These are phyloP conservation scores for Aspergillus sp. DNA, from an alignment of 2,329 filamentous ascomycete genomes.

Conservation along the genomic window DNA sequence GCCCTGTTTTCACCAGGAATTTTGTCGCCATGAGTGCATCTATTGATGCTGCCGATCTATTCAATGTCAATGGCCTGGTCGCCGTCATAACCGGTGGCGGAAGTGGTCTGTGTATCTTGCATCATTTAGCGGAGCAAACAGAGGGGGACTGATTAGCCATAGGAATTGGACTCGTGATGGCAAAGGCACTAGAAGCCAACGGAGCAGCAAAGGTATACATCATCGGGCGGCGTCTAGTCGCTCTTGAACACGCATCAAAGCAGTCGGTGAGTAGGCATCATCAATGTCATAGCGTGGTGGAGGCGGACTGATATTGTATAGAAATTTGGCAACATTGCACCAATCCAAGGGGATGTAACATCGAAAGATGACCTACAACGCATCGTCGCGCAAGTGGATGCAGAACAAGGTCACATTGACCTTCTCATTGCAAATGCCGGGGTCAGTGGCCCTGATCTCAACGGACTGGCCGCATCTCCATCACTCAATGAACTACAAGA, in stretches of 20 bases:
- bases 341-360: constrained; percentile 46
- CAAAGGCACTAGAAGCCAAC: constrained; percentile 45
- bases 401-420: constrained; percentile 49
- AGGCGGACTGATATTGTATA: too few relatives aligned
- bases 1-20: too few relatives aligned
- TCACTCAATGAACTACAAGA: background rate
- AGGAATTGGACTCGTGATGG: constrained; percentile 45
- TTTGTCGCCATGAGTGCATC: background rate
- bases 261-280: too few relatives aligned
- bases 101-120: constrained; percentile 45
- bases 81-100: constrained; percentile 63
- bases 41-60: constrained; percentile 3
- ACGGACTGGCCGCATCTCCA: too few relatives aligned
- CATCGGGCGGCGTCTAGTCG: constrained; percentile 47
- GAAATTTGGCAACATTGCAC: constrained; percentile 11
- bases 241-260: constrained; percentile 29
- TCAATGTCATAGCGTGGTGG: too few relatives aligned
- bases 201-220: constrained; percentile 56
- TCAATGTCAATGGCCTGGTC: constrained; percentile 47
- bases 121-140: background rate
- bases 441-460: constrained; percentile 37
- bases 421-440: constrained; percentile 53
- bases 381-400: constrained; percentile 43
- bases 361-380: constrained; percentile 41
- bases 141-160: background rate